phyloP scores from a whole-genome alignment of 2,329 filamentous ascomycete species.

The Alternaria conjuncta region DNA sequence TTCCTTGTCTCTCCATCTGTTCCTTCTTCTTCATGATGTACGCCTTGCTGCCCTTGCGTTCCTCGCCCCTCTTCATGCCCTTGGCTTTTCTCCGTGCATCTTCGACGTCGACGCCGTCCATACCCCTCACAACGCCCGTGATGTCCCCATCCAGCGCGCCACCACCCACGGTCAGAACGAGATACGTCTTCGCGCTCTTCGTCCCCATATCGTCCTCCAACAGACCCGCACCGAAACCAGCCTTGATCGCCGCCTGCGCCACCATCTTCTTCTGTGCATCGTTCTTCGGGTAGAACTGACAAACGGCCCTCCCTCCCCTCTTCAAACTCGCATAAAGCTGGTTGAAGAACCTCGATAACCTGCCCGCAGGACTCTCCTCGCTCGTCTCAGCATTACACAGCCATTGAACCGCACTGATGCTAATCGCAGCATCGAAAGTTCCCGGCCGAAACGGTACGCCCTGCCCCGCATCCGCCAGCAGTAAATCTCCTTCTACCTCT shows the following conservation, averaged over 20 bases:
- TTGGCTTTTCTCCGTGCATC: conserved; percentile 61
- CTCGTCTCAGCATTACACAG: conserved; percentile 92
- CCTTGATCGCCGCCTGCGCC: conserved; percentile 84
- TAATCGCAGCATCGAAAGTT: conserved; percentile 92
- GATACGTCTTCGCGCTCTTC: conserved; percentile 95
- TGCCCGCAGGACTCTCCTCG: conserved; percentile 79
- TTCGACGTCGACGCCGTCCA: conserved; percentile 82
- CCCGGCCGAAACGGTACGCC: conserved; percentile 93
- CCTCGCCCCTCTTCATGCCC: conserved; percentile 61
- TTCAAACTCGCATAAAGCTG: conserved; percentile 84
- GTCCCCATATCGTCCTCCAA: conserved; percentile 95
- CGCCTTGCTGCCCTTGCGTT: conserved; percentile 80
- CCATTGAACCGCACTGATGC: conserved; percentile 97
- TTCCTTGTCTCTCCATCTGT: conserved; percentile 93
- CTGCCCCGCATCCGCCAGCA: conserved; percentile 94
- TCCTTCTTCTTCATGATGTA: conserved; percentile 90
- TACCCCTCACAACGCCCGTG: conserved; percentile 84
- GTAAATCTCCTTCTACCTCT: conserved; percentile 90
- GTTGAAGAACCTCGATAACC: conserved; percentile 87
- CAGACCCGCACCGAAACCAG: conserved; percentile 93
- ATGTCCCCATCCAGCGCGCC: conserved; percentile 74
- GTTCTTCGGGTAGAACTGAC: conserved; percentile 98
- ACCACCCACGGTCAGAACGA: conserved; percentile 87
- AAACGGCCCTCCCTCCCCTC: conserved; percentile 87
- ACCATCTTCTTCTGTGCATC: conserved; percentile 92